These are phyloP conservation scores for Paraconiothyrium brasiliense DNA, from an alignment of 2,329 filamentous ascomycete species.

Conservation along the genomic window DNA sequence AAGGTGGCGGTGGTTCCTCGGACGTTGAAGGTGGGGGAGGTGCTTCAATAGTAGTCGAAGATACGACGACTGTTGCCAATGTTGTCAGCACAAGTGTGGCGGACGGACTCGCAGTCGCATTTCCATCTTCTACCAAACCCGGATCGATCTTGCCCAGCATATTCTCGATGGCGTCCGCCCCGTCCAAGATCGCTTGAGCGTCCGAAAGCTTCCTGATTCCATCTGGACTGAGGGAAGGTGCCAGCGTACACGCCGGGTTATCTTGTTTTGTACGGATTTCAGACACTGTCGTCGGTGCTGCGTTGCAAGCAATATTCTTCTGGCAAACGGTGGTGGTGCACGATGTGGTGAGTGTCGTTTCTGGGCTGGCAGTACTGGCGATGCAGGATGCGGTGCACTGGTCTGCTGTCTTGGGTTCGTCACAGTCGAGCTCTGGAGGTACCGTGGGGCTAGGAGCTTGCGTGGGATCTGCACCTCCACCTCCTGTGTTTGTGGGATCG, in stretches of 20 bases:
- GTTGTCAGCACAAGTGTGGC: conserved; percentile 6
- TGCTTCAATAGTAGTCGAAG: conserved; percentile 12
- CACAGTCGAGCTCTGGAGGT: conserved; percentile 7
- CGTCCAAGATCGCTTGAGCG: neutral
- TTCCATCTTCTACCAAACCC: neutral
- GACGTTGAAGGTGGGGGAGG: conserved; percentile 5
- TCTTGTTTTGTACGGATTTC: conserved; percentile 11
- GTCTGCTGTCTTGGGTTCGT: conserved; percentile 17
- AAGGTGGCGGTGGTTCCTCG: neutral
- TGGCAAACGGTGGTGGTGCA: conserved; percentile 15
- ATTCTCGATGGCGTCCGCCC: neutral
- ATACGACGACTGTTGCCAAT: conserved; percentile 2
- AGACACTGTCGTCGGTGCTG: conserved; percentile 10
- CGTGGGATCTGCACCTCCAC: neutral
- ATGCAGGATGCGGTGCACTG: conserved; percentile 16
- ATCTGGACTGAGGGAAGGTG: neutral
- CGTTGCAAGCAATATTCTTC: conserved; percentile 12
- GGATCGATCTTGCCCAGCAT: conserved; percentile 1
- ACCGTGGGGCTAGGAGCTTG: neutral
- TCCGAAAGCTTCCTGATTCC: neutral
- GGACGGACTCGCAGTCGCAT: neutral
- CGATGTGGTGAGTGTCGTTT: conserved; percentile 15
- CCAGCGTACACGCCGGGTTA: conserved; percentile 8
- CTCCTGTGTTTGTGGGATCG: neutral
- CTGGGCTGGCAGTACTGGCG: conserved; percentile 9